These are phyloP conservation scores for Tolypocladium sp. DNA, from an alignment of 2,329 filamentous ascomycete species.

Conservation along the genomic window DNA sequence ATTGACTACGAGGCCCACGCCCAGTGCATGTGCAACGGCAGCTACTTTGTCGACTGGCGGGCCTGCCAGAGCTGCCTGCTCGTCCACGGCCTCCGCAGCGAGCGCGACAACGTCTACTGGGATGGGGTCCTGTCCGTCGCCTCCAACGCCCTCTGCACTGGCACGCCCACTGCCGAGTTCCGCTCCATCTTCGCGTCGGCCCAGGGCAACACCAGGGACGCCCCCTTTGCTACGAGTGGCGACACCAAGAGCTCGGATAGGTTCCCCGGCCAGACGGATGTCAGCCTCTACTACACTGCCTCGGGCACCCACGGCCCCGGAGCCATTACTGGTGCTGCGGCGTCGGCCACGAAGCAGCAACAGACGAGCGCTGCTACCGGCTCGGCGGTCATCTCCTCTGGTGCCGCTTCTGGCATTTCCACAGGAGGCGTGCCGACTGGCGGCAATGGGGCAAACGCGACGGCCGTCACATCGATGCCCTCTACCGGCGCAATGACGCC, in stretches of 20 bases:
- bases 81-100: conserved; percentile 28
- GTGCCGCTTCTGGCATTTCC: no score
- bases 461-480: not conserved
- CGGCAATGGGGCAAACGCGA: not conserved
- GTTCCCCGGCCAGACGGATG: conserved; percentile 25
- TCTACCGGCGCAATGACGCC: not conserved
- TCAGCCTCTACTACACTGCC: conserved; percentile 32
- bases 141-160: conserved; percentile 24
- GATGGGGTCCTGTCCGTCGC: conserved; percentile 23
- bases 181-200: conserved; percentile 21
- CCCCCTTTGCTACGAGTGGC: conserved; percentile 16
- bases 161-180: conserved; percentile 26
- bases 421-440: no score
- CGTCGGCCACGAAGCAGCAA: conserved; percentile 21
- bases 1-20: conserved; percentile 17
- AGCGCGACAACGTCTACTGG: conserved; percentile 23
- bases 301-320: conserved; percentile 28
- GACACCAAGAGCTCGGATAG: conserved; percentile 21
- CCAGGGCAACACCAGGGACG: conserved; percentile 11
- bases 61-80: conserved; percentile 31
- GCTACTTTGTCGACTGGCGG: conserved; percentile 32
- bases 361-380: conserved; percentile 3
- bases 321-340: conserved; percentile 29
- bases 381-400: conserved; percentile 3
- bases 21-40: conserved; percentile 32